Percentiles rank a stretch among this genome's conserved stretches.
These are phyloP conservation scores for Umbelopsis sp. DNA, from an alignment of 192 early-diverging fungal species.

Conservation along the genomic window DNA sequence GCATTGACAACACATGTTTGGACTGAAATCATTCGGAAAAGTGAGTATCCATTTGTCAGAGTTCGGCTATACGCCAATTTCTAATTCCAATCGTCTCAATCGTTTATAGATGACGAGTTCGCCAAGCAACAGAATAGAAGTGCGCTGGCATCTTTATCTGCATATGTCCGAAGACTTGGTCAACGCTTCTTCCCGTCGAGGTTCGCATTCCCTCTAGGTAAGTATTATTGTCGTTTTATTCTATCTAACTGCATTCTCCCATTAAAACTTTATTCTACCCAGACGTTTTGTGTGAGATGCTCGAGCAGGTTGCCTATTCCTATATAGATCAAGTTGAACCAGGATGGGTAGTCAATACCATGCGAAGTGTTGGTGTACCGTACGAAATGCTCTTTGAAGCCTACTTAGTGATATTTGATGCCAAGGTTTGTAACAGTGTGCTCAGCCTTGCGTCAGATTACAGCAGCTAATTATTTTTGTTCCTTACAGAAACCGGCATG, in stretches of 20 bases:
- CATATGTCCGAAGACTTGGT: slow-evolving; percentile 10
- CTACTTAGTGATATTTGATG: slow-evolving; percentile 10
- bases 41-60: background rate
- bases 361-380: slow-evolving; percentile 1
- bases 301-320: background rate
- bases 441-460: background rate
- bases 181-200: slow-evolving; percentile 9
- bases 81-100: too few species aligned
- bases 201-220: slow-evolving; percentile 6
- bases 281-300: slow-evolving; percentile 9
- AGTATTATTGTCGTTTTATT: background rate
- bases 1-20: background rate
- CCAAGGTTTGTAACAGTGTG: background rate
- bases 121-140: slow-evolving; percentile 1
- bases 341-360: background rate
- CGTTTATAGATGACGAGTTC: background rate
- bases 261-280: background rate
- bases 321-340: background rate
- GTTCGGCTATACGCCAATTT: too few species aligned
- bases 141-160: background rate
- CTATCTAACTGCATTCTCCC: background rate
- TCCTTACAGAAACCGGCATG: background rate
- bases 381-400: slow-evolving; percentile 12
- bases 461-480: background rate
- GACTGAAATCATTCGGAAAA: slow-evolving; percentile 12